These are phyloP conservation scores for Candida germanica DNA, from an alignment of 805 yeast genomes.

Conservation along the genomic window DNA sequence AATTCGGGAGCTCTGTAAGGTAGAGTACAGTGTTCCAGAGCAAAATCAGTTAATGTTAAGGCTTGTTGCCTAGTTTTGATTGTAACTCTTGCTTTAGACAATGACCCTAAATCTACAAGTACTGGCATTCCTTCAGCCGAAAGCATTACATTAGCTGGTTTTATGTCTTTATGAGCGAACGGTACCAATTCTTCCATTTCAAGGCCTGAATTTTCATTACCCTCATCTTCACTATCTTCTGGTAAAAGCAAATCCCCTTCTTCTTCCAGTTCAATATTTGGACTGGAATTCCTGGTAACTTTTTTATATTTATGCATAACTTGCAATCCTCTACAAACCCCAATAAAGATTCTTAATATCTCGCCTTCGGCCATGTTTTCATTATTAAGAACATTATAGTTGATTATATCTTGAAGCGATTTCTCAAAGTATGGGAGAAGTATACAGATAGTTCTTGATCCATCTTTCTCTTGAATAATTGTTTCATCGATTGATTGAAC, in stretches of 20 bases:
- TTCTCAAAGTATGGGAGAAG: conserved; percentile 72
- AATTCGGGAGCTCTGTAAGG: conserved; percentile 92
- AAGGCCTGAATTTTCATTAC: conserved; percentile 22
- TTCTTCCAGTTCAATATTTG: conserved; percentile 20
- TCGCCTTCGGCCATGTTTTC: conserved; percentile 57
- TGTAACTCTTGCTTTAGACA: conserved; percentile 56
- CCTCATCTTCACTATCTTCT: conserved; percentile 24
- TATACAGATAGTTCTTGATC: conserved; percentile 74
- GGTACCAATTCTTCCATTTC: conserved; percentile 48
- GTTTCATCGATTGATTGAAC: conserved; percentile 69
- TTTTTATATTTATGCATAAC: conserved; percentile 66
- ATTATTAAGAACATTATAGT: conserved; percentile 56
- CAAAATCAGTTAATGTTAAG: conserved; percentile 70
- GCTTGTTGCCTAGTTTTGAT: conserved; percentile 67
- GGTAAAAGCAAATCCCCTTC: conserved; percentile 24
- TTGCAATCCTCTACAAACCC: conserved; percentile 70
- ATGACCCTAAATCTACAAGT: conserved; percentile 80
- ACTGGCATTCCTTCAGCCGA: conserved; percentile 73
- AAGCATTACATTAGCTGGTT: conserved; percentile 86
- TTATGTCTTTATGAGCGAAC: conserved; percentile 82
- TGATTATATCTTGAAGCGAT: conserved; percentile 79
- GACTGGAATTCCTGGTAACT: conserved; percentile 1
- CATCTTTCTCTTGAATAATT: conserved; percentile 71
- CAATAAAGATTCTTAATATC: conserved; percentile 59
- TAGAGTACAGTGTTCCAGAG: conserved; percentile 80